Evolutionary conservation across 441 rosid species (phyloP).

Genomic region (Corymbia citriodora): DNA sequence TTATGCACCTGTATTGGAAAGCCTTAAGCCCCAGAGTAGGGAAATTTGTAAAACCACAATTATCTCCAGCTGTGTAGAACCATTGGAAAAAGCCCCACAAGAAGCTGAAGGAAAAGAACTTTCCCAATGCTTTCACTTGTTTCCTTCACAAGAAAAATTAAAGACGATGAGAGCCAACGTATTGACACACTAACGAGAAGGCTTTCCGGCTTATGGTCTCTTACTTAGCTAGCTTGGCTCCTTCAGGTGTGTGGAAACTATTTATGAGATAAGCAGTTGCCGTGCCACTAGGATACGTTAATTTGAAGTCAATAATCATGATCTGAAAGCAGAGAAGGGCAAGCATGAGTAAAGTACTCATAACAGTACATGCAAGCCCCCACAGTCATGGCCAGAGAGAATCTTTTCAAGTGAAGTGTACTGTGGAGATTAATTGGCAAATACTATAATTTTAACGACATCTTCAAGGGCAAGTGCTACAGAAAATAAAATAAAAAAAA

Average conservation of each 20-base stretch:
- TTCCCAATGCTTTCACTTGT: conserved; percentile 5
- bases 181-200: not conserved
- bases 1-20: not conserved
- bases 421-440: not conserved
- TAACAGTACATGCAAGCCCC: not conserved
- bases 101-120: conserved; percentile 11
- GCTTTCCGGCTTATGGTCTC: not conserved
- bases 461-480: not conserved
- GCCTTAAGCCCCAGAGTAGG: conserved; percentile 17
- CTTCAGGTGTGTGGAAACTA: conserved; percentile 10
- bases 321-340: conserved; percentile 2
- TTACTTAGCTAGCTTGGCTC: conserved; percentile 5
- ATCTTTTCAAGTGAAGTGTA: not conserved
- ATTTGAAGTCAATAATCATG: conserved; percentile 16
- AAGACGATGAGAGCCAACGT: not conserved
- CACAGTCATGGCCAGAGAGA: not conserved
- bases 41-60: conserved; percentile 2
- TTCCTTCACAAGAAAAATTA: not conserved
- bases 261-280: conserved; percentile 9
- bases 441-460: not conserved
- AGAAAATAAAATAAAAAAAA: not conserved
- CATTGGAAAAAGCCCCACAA: conserved; percentile 11
- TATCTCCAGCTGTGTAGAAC: conserved; percentile 5
- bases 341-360: not conserved
- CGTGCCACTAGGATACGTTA: conserved; percentile 7